Base-by-base conservation (phyloP, 2,329 filamentous ascomycete species). In the Juglanconis juglandina region DNA sequence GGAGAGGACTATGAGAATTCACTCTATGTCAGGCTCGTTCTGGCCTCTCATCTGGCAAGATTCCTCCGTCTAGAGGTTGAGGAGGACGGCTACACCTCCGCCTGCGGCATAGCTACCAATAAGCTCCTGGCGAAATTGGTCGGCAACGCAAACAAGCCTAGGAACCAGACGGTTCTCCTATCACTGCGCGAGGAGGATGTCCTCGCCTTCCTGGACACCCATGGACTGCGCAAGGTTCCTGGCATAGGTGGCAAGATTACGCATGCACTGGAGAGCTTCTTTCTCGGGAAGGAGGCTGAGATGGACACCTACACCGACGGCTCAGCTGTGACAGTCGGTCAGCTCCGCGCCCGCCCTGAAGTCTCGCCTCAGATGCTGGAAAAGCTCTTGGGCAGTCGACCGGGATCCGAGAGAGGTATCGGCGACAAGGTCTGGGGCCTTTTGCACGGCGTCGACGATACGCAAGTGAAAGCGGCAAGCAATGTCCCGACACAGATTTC, bases 111-210 rank as follows among this genome's bases (percentile, higher is more conserved):
- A 30, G 89, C 92, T 2, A 96, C 91, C 0, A 94, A 89, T 69
- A 98, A 98, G 73, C 74, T 94, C 5, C 79, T 96, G 10, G 87
- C 90, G 61, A 98, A 98, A 73, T 81, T 98, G 13, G 90, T 87
- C 9, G 94, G 94, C 11, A 90, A 86, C 71, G 79, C 88, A 61
- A 86, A 97, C 71, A 98, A 98, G 75, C 94, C 94, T 1, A 87
- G 88, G 61, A 89, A 86, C 63, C 95, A 98, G 73, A 98, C 94
- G 0, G 92, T 90, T 0, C 77, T 98, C 7, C 75, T 96, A 48
- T 87, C 89, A 5, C 84, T 89, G 1, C 83, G 84, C 57, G 77
- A 78, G 3, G 67, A 75, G 13, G 73, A 87, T 61, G 81, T 90
- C 11, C 78, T 79, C 6, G 70, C 72, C 0, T 98, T 98, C 69